Conservation (phyloP, 306 rosid species). For the Delonix regia region DNA sequence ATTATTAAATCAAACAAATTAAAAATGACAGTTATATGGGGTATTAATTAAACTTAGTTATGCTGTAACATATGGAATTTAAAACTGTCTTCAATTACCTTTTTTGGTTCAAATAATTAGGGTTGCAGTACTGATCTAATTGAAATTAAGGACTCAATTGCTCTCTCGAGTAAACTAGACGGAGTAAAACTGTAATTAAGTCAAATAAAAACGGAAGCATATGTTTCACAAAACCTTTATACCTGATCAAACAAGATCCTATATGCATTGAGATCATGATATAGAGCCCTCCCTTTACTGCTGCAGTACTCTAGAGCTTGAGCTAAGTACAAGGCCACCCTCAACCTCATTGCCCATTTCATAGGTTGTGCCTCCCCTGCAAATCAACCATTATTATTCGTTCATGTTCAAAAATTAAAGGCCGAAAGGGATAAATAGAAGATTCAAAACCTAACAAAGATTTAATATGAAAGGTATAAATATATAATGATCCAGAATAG, state of each 20-base stretch:
- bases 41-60: neutral
- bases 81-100: neutral
- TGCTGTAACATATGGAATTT: neutral
- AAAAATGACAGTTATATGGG: neutral
- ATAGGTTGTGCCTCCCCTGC: slow-evolving; percentile 71
- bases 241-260: slow-evolving; percentile 72
- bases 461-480: neutral
- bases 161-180: too few relatives aligned
- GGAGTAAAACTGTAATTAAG: neutral
- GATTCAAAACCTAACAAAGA: neutral
- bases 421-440: neutral
- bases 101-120: neutral
- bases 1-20: neutral
- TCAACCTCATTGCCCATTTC: slow-evolving; percentile 82
- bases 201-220: neutral
- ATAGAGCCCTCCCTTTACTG: slow-evolving; percentile 63
- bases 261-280: slow-evolving; percentile 78
- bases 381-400: neutral
- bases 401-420: neutral
- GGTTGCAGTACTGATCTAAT: neutral
- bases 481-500: neutral
- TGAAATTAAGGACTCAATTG: neutral
- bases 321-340: slow-evolving; percentile 71
- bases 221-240: neutral
- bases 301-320: slow-evolving; percentile 78